Evolutionary conservation across 306 rosid genomes (phyloP).

Genomic region (Trifolium dubium): DNA sequence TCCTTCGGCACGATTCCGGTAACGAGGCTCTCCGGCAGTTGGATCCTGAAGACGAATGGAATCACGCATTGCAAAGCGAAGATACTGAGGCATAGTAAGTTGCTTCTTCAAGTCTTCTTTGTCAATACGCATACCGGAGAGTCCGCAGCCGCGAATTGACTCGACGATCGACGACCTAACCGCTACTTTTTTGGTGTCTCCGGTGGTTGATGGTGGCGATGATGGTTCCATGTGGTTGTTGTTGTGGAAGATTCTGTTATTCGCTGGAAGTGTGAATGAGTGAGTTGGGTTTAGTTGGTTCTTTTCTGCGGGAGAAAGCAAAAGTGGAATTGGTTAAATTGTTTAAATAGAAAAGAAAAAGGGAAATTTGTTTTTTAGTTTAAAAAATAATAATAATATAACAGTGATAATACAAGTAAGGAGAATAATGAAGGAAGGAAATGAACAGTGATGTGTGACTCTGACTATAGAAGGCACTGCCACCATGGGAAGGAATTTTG

Average conservation of each 20-base stretch:
- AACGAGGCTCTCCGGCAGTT: constrained; percentile 64
- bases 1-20: constrained; percentile 31
- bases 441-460: neutral
- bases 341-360: neutral
- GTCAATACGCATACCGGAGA: constrained; percentile 71
- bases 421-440: neutral
- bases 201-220: constrained; percentile 52
- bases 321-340: neutral
- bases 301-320: constrained; percentile 22
- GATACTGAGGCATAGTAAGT: constrained; percentile 77
- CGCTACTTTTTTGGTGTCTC: constrained; percentile 51
- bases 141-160: constrained; percentile 67
- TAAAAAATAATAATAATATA: neutral
- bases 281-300: neutral
- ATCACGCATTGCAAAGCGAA: constrained; percentile 89
- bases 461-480: neutral
- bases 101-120: constrained; percentile 75
- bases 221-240: constrained; percentile 42
- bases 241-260: neutral
- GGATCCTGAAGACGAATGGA: constrained; percentile 71
- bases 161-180: constrained; percentile 68
- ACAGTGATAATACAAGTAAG: too few species aligned
- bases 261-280: neutral
- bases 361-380: neutral
- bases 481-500: too few species aligned